Base-by-base conservation (phyloP, 768 basidiomycete genomes). In the Suillus subalutaceus region DNA sequence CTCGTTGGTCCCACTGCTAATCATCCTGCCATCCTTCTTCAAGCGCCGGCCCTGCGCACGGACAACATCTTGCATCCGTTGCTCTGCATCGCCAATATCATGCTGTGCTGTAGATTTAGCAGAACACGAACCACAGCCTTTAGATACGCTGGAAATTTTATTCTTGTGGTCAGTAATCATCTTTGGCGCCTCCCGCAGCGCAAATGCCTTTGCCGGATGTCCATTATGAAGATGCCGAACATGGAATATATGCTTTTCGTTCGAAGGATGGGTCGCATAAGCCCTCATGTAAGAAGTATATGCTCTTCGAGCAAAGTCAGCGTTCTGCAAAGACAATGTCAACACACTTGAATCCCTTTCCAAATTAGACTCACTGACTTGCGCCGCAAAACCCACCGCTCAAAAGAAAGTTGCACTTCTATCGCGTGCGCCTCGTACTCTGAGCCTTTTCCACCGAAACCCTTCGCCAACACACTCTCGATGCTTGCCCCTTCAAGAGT, bases 191-290 rank as follows among this genome's bases (percentile, higher is more conserved):
- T 96, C 95, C 38, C 95, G 91, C 68, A 96, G 82, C 1, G 92
- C 93, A 72, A 97, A 97, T 1, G 94, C 88, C 77, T 97, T 96
- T 18, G 96, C 94, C 56, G 94, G 79, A 80, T 99, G 97, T 2
- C 97, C 97, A 53, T 97, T 85, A 74, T 99, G 97, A 10, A 99
- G 84, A 74, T 35, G 35, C 6, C 35, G 35, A 35, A 35, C 89
- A 77, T 99, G 96, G 82, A 99, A 99, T 62, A 99, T 93, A 69
- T 94, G 90, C 73, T 99, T 99, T 77, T 99, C 97, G 67, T 90
- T 89, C 18, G 92, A 86, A 0, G 97, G 96, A 79, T 99, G 97
- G 0, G 97, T 99, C 38, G 97, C 91, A 77, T 99, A 99, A 0
- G 97, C 97, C 63, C 97, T 87, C 82, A 98, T 89, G 76, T 97